phyloP scores from a whole-genome alignment of 108 stramenopile genomes.

The Pseudonitzschia multiseries region DNA sequence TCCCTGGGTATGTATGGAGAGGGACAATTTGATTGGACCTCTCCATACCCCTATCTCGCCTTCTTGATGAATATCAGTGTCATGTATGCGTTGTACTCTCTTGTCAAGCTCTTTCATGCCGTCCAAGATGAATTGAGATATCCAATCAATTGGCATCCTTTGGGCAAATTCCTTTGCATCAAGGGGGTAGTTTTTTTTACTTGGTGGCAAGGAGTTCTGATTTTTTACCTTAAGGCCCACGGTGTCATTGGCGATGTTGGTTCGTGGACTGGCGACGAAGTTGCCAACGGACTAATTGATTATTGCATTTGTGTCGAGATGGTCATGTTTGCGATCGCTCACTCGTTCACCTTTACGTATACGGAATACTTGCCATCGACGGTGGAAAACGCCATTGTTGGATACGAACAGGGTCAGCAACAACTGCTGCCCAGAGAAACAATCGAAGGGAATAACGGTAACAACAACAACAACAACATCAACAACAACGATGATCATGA shows the following conservation, averaged over 20 bases:
- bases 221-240: slow-evolving; percentile 71
- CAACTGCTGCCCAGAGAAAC: not conserved
- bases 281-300: slow-evolving; percentile 91
- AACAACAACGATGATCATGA: no score
- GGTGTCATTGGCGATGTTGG: slow-evolving; percentile 79
- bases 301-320: slow-evolving; percentile 95
- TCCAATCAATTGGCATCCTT: slow-evolving; percentile 85
- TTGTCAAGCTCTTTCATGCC: slow-evolving; percentile 91
- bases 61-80: slow-evolving; percentile 81
- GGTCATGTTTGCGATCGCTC: slow-evolving; percentile 90
- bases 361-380: slow-evolving; percentile 83
- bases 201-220: slow-evolving; percentile 93
- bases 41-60: slow-evolving; percentile 78
- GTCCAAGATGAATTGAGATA: slow-evolving; percentile 69
- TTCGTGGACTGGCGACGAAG: slow-evolving; percentile 83
- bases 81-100: slow-evolving; percentile 91
- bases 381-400: slow-evolving; percentile 25
- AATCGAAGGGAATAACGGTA: not conserved
- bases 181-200: slow-evolving; percentile 98
- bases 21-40: slow-evolving; percentile 66
- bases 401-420: slow-evolving; percentile 28
- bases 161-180: slow-evolving; percentile 95
- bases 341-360: slow-evolving; percentile 89
- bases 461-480: not conserved
- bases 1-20: slow-evolving; percentile 76